A percentile compares a stretch with the other conserved stretches of the same genome.
phyloP scores from a whole-genome alignment of 768 basidiomycete species.

The Termitomyces sp. region DNA sequence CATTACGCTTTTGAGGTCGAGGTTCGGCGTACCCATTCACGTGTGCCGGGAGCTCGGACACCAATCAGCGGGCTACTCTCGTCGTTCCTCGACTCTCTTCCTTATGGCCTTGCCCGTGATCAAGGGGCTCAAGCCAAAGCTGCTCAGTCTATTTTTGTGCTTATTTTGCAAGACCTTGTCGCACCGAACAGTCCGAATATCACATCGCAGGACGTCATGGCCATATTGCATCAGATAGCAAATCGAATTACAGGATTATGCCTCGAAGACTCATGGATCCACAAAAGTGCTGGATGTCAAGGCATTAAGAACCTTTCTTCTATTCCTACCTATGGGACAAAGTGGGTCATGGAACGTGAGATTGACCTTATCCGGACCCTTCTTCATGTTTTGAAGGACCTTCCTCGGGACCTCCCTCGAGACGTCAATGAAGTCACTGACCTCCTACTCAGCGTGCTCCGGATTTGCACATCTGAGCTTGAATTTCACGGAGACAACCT shows the following conservation, averaged over 20 bases:
- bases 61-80: conserved; percentile 54
- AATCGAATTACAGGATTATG: conserved; percentile 82
- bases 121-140: conserved; percentile 52
- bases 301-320: conserved; percentile 79
- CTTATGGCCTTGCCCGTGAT: conserved; percentile 67
- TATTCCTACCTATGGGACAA: conserved; percentile 63
- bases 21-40: conserved; percentile 51
- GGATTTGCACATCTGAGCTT: conserved; percentile 48
- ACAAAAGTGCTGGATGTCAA: conserved; percentile 83
- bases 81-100: conserved; percentile 77
- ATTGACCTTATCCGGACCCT: conserved; percentile 87
- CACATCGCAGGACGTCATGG: conserved; percentile 49
- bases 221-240: conserved; percentile 76
- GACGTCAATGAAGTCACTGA: conserved; percentile 75
- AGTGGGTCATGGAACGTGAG: conserved; percentile 83
- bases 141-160: conserved; percentile 53
- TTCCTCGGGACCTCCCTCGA: conserved; percentile 82
- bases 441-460: conserved; percentile 64
- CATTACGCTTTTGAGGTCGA: conserved; percentile 72
- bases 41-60: conserved; percentile 46
- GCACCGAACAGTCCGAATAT: conserved; percentile 42
- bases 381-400: conserved; percentile 89
- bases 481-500: conserved; percentile 40
- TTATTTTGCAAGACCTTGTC: conserved; percentile 65
- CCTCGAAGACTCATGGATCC: conserved; percentile 85